Percentiles rank a stretch among this genome's conserved stretches.
These are phyloP conservation scores for Taxillus chinensis DNA, from an alignment of 164 flowering plant genomes.

Conservation along the genomic window DNA sequence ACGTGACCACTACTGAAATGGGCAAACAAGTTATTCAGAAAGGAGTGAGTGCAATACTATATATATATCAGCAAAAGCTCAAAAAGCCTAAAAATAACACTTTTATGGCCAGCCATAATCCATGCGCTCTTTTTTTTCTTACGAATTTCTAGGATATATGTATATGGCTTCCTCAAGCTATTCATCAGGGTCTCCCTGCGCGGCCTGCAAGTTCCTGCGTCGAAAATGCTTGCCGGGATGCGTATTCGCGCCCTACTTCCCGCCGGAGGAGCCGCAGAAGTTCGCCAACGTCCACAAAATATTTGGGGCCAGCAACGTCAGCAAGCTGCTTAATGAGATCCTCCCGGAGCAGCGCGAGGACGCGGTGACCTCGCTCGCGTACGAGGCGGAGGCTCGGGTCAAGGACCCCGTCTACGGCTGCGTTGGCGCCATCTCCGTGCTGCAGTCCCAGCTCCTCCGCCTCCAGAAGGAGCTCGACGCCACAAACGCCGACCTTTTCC, in stretches of 20 bases:
- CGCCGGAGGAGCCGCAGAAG: slow-evolving; percentile 71
- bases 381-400: slow-evolving; percentile 70
- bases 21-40: no score
- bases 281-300: slow-evolving; percentile 76
- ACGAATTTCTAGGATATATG: not conserved
- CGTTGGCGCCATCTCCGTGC: slow-evolving; percentile 64
- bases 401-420: slow-evolving; percentile 78
- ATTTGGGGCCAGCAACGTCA: slow-evolving; percentile 75
- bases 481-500: slow-evolving; percentile 48
- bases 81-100: no score
- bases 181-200: slow-evolving; percentile 60
- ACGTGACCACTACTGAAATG: no score
- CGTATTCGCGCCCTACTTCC: slow-evolving; percentile 68
- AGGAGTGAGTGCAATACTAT: no score
- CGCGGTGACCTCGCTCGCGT: slow-evolving; percentile 69
- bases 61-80: no score
- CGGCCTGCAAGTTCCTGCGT: slow-evolving; percentile 73
- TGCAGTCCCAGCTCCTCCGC: slow-evolving; percentile 56
- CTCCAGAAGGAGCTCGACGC: slow-evolving; percentile 61
- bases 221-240: slow-evolving; percentile 59
- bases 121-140: no score
- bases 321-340: slow-evolving; percentile 59
- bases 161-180: slow-evolving; percentile 26
- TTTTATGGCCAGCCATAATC: no score
- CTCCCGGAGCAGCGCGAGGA: slow-evolving; percentile 64